phyloP scores from a whole-genome alignment of 176 grass and related monocot genomes.

The Elaeis guineensis region DNA sequence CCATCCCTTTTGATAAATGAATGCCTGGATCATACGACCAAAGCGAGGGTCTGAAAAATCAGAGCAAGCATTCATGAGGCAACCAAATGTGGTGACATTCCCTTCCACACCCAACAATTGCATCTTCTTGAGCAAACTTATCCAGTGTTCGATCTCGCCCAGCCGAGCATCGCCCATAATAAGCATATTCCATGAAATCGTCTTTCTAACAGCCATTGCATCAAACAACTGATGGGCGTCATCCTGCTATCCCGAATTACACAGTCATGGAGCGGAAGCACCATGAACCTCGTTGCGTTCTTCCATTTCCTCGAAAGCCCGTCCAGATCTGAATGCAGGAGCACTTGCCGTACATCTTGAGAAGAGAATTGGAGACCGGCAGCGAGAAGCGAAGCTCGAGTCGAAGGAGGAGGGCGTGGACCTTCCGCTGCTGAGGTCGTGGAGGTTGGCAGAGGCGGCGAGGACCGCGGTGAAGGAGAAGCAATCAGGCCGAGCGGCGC shows the following conservation, averaged over 20 bases:
- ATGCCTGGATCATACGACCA: slow-evolving; percentile 28
- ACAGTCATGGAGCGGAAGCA: slow-evolving; percentile 43
- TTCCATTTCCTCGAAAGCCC: slow-evolving; percentile 43
- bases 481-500: slow-evolving; percentile 15
- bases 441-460: slow-evolving; percentile 24
- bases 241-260: slow-evolving; percentile 2
- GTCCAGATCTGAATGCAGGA: slow-evolving; percentile 14
- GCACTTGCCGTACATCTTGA: slow-evolving; percentile 60
- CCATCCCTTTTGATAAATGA: slow-evolving; percentile 34
- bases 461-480: slow-evolving; percentile 50
- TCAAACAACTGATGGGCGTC: slow-evolving; percentile 34
- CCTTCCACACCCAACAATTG: slow-evolving; percentile 5
- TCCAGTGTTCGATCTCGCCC: slow-evolving; percentile 13
- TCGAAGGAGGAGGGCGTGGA: slow-evolving; percentile 43
- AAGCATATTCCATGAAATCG: slow-evolving; percentile 53
- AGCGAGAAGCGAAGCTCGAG: slow-evolving; percentile 32
- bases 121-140: slow-evolving; percentile 43
- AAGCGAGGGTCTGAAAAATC: slow-evolving; percentile 27
- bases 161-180: slow-evolving; percentile 40
- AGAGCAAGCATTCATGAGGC: slow-evolving; percentile 31
- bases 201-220: slow-evolving; percentile 35
- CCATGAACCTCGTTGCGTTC: slow-evolving; percentile 44
- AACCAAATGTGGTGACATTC: slow-evolving; percentile 39
- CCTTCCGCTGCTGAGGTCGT: slow-evolving; percentile 11
- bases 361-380: slow-evolving; percentile 52